phyloP scores from a whole-genome alignment of 805 yeast species.

The Clavispora fructus region DNA sequence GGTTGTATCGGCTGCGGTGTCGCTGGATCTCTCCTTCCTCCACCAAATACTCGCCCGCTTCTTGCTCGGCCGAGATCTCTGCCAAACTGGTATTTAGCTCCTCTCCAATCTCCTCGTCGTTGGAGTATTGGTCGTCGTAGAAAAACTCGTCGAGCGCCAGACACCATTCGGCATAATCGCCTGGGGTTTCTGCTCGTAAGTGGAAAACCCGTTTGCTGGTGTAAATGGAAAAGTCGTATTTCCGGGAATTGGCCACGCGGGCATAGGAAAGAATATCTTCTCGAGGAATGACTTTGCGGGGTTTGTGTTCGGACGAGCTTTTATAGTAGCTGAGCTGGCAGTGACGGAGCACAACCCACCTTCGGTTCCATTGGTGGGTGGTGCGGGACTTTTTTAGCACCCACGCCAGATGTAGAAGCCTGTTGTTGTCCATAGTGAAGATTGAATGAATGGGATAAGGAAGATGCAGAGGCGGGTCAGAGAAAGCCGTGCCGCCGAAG shows the following conservation, averaged over 20 bases:
- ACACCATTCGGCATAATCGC: conserved; percentile 15
- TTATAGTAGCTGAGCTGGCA: conserved; percentile 37
- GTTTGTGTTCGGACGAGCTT: conserved; percentile 33
- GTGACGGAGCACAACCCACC: conserved; percentile 36
- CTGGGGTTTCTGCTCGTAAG: conserved; percentile 11
- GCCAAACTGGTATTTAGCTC: not conserved
- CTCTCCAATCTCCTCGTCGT: conserved; percentile 3
- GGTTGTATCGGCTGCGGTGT: conserved; percentile 38
- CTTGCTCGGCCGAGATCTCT: not conserved
- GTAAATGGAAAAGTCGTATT: conserved; percentile 19
- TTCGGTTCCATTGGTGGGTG: conserved; percentile 33
- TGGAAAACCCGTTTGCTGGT: conserved; percentile 19
- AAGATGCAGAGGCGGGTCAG: too few relatives aligned
- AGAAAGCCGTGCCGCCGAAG: too few relatives aligned
- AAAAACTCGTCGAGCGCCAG: conserved; percentile 3
- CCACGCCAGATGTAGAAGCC: conserved; percentile 20
- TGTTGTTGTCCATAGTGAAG: conserved; percentile 6
- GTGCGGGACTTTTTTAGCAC: conserved; percentile 26
- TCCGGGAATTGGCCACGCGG: conserved; percentile 11
- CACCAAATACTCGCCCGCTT: conserved; percentile 20
- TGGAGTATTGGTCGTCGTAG: conserved; percentile 2
- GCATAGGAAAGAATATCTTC: conserved; percentile 16
- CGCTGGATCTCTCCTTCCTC: conserved; percentile 39
- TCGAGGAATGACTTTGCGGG: conserved; percentile 26
- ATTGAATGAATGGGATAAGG: too few relatives aligned